Base-by-base conservation (phyloP, 2,329 filamentous ascomycete species). In the Nectriaceae sp. region DNA sequence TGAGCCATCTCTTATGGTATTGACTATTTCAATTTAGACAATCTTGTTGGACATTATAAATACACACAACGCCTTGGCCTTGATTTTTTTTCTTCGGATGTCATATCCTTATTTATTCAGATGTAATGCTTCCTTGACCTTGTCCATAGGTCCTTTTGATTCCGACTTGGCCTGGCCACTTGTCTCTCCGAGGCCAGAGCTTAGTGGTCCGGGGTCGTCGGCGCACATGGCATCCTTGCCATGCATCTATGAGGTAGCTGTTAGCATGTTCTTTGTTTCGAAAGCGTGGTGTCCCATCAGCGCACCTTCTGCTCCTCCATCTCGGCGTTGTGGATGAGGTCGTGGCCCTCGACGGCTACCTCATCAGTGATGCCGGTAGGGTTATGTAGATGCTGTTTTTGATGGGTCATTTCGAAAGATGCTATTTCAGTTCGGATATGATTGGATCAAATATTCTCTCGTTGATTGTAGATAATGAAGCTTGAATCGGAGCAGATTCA, bases 281-380 rank as follows among this genome's bases (percentile, higher is more conserved):
- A 29, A 13, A 5, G 5, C 4, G 3, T 24, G 4, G 19, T 29
- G 22, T 6, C n/a, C n/a, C n/a, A 2, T 21, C 16, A n/a, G 40
- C 53, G 13, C 22, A 64, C 64, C 44, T 56, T 59, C 42, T 69
- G 66, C 43, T 69, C 66, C 39, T 69, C 65, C 1, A 59, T n/a
- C 42, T 70, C 67, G 22, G 66, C 67, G 3, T 58, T 45, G 41
- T 69, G 65, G 16, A 70, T 70, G 38, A 70, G 57, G 16, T 70
- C 67, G 39, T 70, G 67, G 5, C 50, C 48, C 44, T 67, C 66
- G 5, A 62, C 43, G 15, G 66, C 67, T 20, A 57, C 61, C 53
- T 68, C 64, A 33, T 68, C 66, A 1, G 59, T 49, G 38, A 66
- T 57, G 18, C 63, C 63, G 13, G 50, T 40, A 41, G 51, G 51